These are phyloP conservation scores for Teunomyces panamensis DNA, from an alignment of 805 yeast genomes.

Conservation along the genomic window DNA sequence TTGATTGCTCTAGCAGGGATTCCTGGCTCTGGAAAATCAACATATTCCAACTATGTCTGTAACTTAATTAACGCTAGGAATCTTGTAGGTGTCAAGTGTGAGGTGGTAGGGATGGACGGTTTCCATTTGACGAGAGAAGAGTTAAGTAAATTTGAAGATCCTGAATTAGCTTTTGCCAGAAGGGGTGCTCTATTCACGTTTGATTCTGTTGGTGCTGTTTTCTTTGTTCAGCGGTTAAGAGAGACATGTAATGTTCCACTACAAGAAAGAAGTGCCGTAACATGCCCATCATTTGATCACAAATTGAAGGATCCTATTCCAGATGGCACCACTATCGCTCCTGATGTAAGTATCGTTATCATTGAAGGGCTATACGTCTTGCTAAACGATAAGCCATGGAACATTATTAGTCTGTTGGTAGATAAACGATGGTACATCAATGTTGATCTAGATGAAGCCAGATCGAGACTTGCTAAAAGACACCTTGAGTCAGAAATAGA, in stretches of 20 bases:
- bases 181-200: slow-evolving; percentile 90
- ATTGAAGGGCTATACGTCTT: slow-evolving; percentile 27
- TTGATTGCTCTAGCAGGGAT: slow-evolving; percentile 62
- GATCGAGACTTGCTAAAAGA: slow-evolving; percentile 18
- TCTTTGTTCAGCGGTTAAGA: slow-evolving; percentile 6
- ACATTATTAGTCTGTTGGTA: slow-evolving; percentile 12
- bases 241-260: neutral
- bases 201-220: slow-evolving; percentile 45
- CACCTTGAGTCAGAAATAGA: slow-evolving; percentile 22
- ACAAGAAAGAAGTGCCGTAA: slow-evolving; percentile 6
- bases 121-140: slow-evolving; percentile 34
- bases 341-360: slow-evolving; percentile 17
- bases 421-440: slow-evolving; percentile 22
- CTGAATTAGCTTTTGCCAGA: slow-evolving; percentile 54
- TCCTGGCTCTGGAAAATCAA: slow-evolving; percentile 86
- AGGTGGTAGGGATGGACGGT: slow-evolving; percentile 40
- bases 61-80: slow-evolving; percentile 12
- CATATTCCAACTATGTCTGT: slow-evolving; percentile 52
- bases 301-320: slow-evolving; percentile 23
- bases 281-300: slow-evolving; percentile 26
- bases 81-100: slow-evolving; percentile 12
- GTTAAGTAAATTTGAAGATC: slow-evolving; percentile 44
- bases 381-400: slow-evolving; percentile 20
- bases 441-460: slow-evolving; percentile 12
- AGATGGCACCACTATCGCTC: slow-evolving; percentile 16